Percentiles rank a stretch among this genome's conserved stretches.
phyloP scores from a whole-genome alignment of 176 grass and related monocot genomes.

The Typha latifolia region DNA sequence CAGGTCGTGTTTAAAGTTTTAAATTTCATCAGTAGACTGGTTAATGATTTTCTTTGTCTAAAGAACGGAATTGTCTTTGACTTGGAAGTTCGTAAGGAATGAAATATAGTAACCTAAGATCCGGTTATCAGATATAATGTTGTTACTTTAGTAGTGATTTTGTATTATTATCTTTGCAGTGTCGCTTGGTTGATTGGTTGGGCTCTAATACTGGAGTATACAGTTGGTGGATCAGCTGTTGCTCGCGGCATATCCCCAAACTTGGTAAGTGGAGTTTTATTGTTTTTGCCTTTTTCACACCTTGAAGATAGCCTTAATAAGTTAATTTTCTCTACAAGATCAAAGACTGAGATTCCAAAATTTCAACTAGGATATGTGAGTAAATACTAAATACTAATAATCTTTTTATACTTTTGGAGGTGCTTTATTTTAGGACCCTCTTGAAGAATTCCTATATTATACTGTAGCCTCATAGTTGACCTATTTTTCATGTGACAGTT shows the following conservation, averaged over 20 bases:
- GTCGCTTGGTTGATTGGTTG: slow-evolving; percentile 98
- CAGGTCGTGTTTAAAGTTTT: too few relatives aligned
- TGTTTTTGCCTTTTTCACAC: slow-evolving; percentile 9
- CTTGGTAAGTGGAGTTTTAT: slow-evolving; percentile 44
- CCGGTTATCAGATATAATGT: neutral
- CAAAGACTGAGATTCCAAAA: too few relatives aligned
- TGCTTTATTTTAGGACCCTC: too few relatives aligned
- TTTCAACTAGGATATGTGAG: too few relatives aligned
- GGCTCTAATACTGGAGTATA: slow-evolving; percentile 91
- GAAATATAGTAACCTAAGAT: too few relatives aligned
- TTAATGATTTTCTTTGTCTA: neutral
- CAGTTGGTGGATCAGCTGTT: slow-evolving; percentile 93
- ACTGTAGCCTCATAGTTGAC: too few relatives aligned
- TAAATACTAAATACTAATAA: too few relatives aligned
- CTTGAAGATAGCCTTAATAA: neutral
- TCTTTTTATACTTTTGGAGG: too few relatives aligned
- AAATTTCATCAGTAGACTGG: too few relatives aligned
- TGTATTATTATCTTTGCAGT: slow-evolving; percentile 32
- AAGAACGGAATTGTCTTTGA: neutral
- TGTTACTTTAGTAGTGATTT: slow-evolving; percentile 17
- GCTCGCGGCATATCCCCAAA: slow-evolving; percentile 95
- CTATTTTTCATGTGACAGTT: too few relatives aligned
- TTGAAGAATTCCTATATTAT: too few relatives aligned
- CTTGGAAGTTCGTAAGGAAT: neutral
- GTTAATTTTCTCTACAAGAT: neutral